These are phyloP conservation scores for Globisporangium lucens DNA, from an alignment of 352 stramenopile species.

Conservation along the genomic window DNA sequence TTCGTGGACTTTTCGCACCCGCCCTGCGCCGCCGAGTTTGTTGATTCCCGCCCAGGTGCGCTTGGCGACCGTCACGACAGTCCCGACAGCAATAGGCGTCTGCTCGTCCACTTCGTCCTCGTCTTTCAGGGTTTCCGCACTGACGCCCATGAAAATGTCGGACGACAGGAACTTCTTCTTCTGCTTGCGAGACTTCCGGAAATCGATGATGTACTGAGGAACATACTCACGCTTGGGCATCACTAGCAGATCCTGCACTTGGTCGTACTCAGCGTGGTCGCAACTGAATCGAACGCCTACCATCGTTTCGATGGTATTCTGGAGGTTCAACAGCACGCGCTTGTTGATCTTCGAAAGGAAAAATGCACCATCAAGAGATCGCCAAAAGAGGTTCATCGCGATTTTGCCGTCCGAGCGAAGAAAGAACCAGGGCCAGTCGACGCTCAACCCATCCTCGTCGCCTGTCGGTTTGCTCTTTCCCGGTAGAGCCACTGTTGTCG, in stretches of 20 bases:
- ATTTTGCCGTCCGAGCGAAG: slow-evolving; percentile 80
- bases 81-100: slow-evolving; percentile 44
- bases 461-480: not conserved
- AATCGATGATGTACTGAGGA: slow-evolving; percentile 45
- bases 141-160: slow-evolving; percentile 52
- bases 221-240: slow-evolving; percentile 45
- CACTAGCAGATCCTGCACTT: slow-evolving; percentile 35
- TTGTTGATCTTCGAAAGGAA: slow-evolving; percentile 52
- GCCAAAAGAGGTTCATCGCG: slow-evolving; percentile 84
- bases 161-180: slow-evolving; percentile 55
- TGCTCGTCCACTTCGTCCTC: slow-evolving; percentile 44
- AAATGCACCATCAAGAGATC: slow-evolving; percentile 63
- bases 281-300: slow-evolving; percentile 31
- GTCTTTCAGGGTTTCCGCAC: slow-evolving; percentile 30
- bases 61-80: slow-evolving; percentile 71
- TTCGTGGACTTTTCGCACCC: slow-evolving; percentile 61
- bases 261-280: slow-evolving; percentile 31
- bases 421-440: slow-evolving; percentile 78
- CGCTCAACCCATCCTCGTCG: slow-evolving; percentile 27
- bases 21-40: slow-evolving; percentile 73
- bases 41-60: slow-evolving; percentile 87
- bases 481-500: not conserved
- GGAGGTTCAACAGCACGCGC: slow-evolving; percentile 28
- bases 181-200: slow-evolving; percentile 44
- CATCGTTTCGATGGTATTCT: slow-evolving; percentile 32